Base-by-base conservation (phyloP, 352 stramenopile species). In the Blastocystis sp. region DNA sequence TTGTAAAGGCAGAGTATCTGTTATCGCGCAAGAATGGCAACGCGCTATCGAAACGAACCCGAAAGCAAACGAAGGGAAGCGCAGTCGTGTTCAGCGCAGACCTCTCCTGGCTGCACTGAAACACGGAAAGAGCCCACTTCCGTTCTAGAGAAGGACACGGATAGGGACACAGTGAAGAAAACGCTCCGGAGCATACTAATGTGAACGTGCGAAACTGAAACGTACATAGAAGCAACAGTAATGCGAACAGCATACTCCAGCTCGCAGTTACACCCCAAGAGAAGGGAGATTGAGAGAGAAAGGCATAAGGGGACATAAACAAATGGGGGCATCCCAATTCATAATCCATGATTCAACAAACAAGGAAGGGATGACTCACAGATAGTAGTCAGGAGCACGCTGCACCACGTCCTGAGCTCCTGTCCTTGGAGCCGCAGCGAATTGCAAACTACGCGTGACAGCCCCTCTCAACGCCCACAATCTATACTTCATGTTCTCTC, bases 401-500 rank as follows among this genome's bases (percentile, higher is more conserved):
- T 93, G 93, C 62, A 91, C 94, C 43, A 95, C 93, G 81, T 95
- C 92, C 9, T 93, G 93, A 87, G 95, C 93, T 60, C 93, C 93
- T 81, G 92, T 92, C 57, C 93, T 92, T 79, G 93, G 93, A 42
- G 93, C 93, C 6, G 93, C 92, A 70, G 40, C 14, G 80, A 95
- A 95, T 87, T 95, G 93, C 90, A 95, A 94, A 91, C 92, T 95
- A 82, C 42, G 82, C 0, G 64, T 59, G 60, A 48, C 43, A 7
- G 59, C 11, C 64, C 14, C 28, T 14, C 28, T 14, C 28, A 45
- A 69, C 42, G 93, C 93, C 93, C 93, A 97, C 93, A 97, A 97
- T 91, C 92, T 96, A 89, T 97, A 97, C 82, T 96, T 93, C 92
- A 97, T 95, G 89, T 96, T 93, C 90, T 98, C 95, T 88, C 97